These are phyloP conservation scores for Neurospora terricola DNA, from an alignment of 495 filamentous ascomycete genomes.

Conservation along the genomic window DNA sequence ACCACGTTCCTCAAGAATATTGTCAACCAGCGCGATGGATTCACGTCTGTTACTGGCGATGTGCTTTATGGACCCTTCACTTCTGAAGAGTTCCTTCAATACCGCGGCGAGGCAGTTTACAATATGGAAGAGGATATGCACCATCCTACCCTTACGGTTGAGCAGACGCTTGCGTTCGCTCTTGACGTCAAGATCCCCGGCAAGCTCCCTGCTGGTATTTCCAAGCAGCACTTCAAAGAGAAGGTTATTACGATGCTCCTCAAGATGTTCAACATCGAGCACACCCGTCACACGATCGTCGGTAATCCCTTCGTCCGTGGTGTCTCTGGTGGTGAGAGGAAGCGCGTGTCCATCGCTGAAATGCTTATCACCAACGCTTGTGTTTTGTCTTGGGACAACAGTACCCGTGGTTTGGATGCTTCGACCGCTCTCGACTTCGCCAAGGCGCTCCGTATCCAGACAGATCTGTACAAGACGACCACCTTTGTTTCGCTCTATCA, in stretches of 20 bases:
- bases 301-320: conserved; percentile 74
- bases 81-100: conserved; percentile 47
- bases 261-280: conserved; percentile 82
- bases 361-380: conserved; percentile 64
- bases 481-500: conserved; percentile 80
- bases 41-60: conserved; percentile 65
- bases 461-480: conserved; percentile 67
- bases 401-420: conserved; percentile 73
- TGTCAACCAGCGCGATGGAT: conserved; percentile 71
- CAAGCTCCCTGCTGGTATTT: conserved; percentile 57
- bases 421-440: conserved; percentile 66
- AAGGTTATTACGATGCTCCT: conserved; percentile 60
- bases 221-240: conserved; percentile 59
- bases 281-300: conserved; percentile 71
- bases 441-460: conserved; percentile 67
- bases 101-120: conserved; percentile 77
- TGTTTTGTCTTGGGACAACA: conserved; percentile 75
- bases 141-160: conserved; percentile 70
- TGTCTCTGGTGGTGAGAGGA: conserved; percentile 77
- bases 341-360: conserved; percentile 65
- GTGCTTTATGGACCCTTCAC: conserved; percentile 70
- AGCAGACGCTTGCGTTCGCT: conserved; percentile 74
- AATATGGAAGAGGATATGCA: conserved; percentile 80
- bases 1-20: conserved; percentile 83
- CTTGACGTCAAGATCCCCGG: conserved; percentile 72